phyloP scores from a whole-genome alignment of 2,329 filamentous ascomycete genomes.

The Aspergillus eucalypticola region DNA sequence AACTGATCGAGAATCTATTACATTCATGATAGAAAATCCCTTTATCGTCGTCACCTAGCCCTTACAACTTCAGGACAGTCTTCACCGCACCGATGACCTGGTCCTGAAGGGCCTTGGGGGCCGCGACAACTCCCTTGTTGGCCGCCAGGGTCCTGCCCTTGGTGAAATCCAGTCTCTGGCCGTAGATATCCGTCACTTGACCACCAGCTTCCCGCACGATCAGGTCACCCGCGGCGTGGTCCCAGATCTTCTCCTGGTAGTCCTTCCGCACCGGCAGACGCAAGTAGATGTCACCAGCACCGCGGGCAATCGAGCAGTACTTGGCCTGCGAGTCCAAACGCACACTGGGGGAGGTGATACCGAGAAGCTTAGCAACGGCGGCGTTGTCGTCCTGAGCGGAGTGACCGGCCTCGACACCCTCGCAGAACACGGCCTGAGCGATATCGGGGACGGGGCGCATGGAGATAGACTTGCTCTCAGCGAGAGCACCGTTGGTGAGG shows the following conservation, averaged over 20 bases:
- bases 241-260: slow-evolving; percentile 99
- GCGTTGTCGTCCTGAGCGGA: slow-evolving; percentile 87
- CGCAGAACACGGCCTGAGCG: slow-evolving; percentile 84
- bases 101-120: slow-evolving; percentile 72
- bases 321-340: slow-evolving; percentile 98
- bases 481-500: slow-evolving; percentile 55
- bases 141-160: slow-evolving; percentile 79
- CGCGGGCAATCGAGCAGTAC: slow-evolving; percentile 91
- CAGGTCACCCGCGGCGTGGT: slow-evolving; percentile 91
- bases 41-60: slow-evolving; percentile 11
- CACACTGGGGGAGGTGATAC: slow-evolving; percentile 85
- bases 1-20: slow-evolving; percentile 15
- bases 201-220: slow-evolving; percentile 94
- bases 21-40: slow-evolving; percentile 14
- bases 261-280: slow-evolving; percentile 79
- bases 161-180: slow-evolving; percentile 82
- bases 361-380: slow-evolving; percentile 77
- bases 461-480: slow-evolving; percentile 63
- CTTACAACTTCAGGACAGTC: slow-evolving; percentile 65
- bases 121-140: slow-evolving; percentile 94
- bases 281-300: slow-evolving; percentile 92
- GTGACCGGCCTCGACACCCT: slow-evolving; percentile 92
- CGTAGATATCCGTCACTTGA: slow-evolving; percentile 83
- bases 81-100: slow-evolving; percentile 80
- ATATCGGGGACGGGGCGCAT: slow-evolving; percentile 80